Conservation (phyloP, 2,329 filamentous ascomycete species). For the Phyllosticta ampelicida region DNA sequence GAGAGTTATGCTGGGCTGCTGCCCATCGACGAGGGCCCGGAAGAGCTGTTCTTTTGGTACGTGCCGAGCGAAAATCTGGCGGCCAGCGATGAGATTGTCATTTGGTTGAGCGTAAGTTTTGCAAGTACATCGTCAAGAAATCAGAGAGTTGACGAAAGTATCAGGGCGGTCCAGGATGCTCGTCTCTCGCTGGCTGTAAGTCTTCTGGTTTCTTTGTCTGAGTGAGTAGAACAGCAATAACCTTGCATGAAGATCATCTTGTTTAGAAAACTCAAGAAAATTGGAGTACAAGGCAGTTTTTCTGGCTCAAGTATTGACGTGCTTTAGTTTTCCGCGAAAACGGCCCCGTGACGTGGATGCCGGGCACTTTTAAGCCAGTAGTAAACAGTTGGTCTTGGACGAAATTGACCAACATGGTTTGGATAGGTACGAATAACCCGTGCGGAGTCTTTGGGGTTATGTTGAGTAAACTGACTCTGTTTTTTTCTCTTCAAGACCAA, state of each 20-base stretch:
- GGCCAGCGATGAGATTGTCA: conserved; percentile 19
- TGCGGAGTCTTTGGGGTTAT: conserved; percentile 15
- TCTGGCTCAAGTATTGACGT: background rate
- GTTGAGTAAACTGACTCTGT: no score
- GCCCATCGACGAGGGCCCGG: conserved; percentile 40
- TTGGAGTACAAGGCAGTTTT: no score
- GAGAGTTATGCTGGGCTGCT: conserved; percentile 56
- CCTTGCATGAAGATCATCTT: no score
- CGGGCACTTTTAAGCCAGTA: conserved; percentile 20
- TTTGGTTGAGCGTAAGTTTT: conserved; percentile 22
- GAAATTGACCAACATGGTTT: conserved; percentile 34
- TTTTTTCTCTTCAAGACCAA: conserved; percentile 21
- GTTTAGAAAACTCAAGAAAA: no score
- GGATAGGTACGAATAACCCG: conserved; percentile 18
- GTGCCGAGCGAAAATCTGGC: conserved; percentile 1
- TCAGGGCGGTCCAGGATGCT: conserved; percentile 15
- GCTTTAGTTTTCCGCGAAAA: conserved; percentile 23
- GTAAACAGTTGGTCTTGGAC: conserved; percentile 23
- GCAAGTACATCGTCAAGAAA: background rate
- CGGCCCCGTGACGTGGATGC: conserved; percentile 23
- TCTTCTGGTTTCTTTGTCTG: background rate
- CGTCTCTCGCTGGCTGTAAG: conserved; percentile 19
- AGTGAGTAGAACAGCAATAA: background rate
- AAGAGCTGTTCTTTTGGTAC: conserved; percentile 45
- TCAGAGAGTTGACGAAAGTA: background rate